Evolutionary conservation across 352 stramenopile genomes (phyloP), one percentile per base, ranked within the genome.

Genomic region (Phytopythium boreale): DNA sequence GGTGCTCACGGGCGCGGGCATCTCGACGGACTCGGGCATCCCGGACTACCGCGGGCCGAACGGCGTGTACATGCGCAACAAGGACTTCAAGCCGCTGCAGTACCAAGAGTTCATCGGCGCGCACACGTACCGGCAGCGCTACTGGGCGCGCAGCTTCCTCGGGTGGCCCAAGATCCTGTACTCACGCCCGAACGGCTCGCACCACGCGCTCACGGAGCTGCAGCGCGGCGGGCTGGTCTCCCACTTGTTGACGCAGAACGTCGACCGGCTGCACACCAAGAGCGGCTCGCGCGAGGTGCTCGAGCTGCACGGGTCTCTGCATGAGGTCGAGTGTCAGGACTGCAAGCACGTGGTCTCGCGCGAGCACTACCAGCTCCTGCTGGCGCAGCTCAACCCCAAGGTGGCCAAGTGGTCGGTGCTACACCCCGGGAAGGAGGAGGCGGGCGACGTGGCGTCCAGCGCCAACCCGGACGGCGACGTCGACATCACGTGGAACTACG

Each of bases 1-100:
- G 24, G 88, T 94, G 58, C 71, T 99, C 41, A 98, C 95, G 0
- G 97, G 97, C 26, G 97, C 97, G 0, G 96, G 97, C n/a, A 91
- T 99, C 50, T 98, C 91, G 12, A 99, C 97, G 20, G 96, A 98
- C 72, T 98, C 87, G 24, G 97, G 97, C 14, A 99, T 99, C 75
- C 96, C 97, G 0, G 97, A 99, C 75, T 99, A 99, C 75, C 80
- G 97, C 49, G 96, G 96, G 10, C 89, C 93, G 24, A 88, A 96
- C 27, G 96, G 96, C 62, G 96, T 97, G 19, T 99, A 99, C 81
- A 93, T 96, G 71, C 79, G 87, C 64, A 91, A 92, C 64, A 92
- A 92, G 46, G 93, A 98, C 80, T 93, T 92, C 43, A 96, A 96
- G 64, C 96, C 97, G 37, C 97, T 99, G 65, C 91, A 98, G 69